Base-by-base conservation (phyloP, 1,139 yeast species). In the Yamadazyma blattariae region DNA sequence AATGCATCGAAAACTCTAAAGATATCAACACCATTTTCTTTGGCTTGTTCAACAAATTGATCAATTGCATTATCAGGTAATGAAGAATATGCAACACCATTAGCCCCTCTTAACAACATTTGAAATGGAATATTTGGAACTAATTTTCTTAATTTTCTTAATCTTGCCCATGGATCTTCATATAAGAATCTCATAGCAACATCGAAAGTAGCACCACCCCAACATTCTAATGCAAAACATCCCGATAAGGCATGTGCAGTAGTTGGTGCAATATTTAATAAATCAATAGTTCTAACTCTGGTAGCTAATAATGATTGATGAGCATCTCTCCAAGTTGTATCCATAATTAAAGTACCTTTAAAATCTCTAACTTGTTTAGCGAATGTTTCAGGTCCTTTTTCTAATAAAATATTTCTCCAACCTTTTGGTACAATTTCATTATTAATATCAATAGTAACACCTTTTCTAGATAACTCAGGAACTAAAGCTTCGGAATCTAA, bases 181-280 rank as follows among this genome's bases (percentile, higher is more conserved):
- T 90, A 90, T 54, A 92, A 75, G 74, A 94, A 94, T 65, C 98
- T 80, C 97, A 92, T 90, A 42, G 96, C 86, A 37, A 92, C 98
- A 59, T 92, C 99, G 56, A 92, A 92, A 23, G 99, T 92, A 38
- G 99, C 98, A 66, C 99, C 99, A 67, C 99, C 99, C 99, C 99
- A 92, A 71, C 97, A 92, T 70, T 92, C 99, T 38, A 92, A 72
- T 12, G 98, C 94, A 63, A 88, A 94, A 1, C 96, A 95, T 40
- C 95, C 94, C 45, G 84, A 67, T 51, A 89, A 67, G 15, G 96
- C 98, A 57, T 85, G 82, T 2, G 97, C 87, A 22, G 99, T 92
- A 36, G 95, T 79, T 39, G 90, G 92, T 17, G 98, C 98, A 67
- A 94, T 87, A 47, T 89, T 86, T 39, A 83, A 70, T 54, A 92